Evolutionary conservation across 441 rosid species (phyloP).

Genomic region (Euphorbia corollata): DNA sequence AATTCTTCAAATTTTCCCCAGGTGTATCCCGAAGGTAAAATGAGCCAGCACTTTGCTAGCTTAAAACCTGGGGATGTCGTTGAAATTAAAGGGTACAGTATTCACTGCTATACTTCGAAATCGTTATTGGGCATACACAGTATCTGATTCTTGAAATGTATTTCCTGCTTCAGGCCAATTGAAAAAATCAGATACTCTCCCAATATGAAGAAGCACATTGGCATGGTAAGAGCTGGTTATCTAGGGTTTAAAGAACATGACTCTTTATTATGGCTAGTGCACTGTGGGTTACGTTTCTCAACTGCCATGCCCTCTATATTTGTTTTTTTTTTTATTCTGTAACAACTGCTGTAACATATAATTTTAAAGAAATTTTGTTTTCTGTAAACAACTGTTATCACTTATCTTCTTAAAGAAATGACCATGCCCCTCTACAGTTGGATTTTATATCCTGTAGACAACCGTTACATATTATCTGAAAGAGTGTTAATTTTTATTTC

Average conservation of each 20-base stretch:
- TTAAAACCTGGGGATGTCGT: constrained; percentile 84
- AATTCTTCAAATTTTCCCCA: constrained; percentile 28
- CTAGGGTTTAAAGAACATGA: constrained; percentile 12
- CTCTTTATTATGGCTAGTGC: constrained; percentile 1
- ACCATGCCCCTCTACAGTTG: not conserved
- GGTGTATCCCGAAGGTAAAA: constrained; percentile 95
- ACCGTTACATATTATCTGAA: not conserved
- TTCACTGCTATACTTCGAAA: not conserved
- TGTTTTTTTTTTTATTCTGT: too few species aligned
- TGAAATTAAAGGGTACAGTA: constrained; percentile 84
- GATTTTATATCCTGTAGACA: not conserved
- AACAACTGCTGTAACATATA: too few species aligned
- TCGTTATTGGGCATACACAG: not conserved
- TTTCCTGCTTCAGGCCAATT: constrained; percentile 66
- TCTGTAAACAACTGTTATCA: too few species aligned
- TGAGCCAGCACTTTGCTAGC: constrained; percentile 98
- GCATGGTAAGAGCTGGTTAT: constrained; percentile 61
- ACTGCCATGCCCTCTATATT: not conserved
- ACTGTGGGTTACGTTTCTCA: not conserved
- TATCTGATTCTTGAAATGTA: constrained; percentile 15
- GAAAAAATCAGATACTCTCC: constrained; percentile 83
- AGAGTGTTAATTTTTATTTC: not conserved
- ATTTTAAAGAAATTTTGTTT: too few species aligned
- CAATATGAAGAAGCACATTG: constrained; percentile 90
- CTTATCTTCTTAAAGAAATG: too few species aligned